Percentiles rank a stretch among this genome's conserved stretches.
Evolutionary conservation across 345 rosid genomes (phyloP).

Genomic region (Lepidium didymum): DNA sequence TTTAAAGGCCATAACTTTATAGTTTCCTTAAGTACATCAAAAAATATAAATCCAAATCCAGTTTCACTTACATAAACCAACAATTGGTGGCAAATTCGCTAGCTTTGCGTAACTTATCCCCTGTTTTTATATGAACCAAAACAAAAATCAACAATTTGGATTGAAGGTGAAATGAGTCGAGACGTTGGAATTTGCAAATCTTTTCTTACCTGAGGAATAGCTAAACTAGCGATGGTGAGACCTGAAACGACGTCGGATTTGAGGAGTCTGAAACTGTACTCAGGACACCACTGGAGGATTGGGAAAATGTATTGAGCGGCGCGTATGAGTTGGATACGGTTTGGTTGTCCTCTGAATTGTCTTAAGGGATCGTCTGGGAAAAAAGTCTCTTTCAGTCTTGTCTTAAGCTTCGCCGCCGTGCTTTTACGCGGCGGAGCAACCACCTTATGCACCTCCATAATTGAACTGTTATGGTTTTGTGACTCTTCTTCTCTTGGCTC

Average conservation of each 20-base stretch:
- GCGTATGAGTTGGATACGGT: slow-evolving; percentile 45
- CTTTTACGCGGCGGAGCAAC: slow-evolving; percentile 63
- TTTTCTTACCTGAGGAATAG: slow-evolving; percentile 75
- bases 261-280: slow-evolving; percentile 57
- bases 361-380: slow-evolving; percentile 96
- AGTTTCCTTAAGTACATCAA: neutral
- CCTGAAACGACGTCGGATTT: slow-evolving; percentile 87
- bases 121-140: slow-evolving; percentile 31
- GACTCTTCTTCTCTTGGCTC: slow-evolving; percentile 2
- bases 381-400: slow-evolving; percentile 75
- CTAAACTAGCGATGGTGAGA: slow-evolving; percentile 96
- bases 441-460: slow-evolving; percentile 66
- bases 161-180: neutral
- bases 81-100: slow-evolving; percentile 82
- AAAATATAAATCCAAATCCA: neutral
- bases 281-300: slow-evolving; percentile 85
- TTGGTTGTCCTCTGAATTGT: slow-evolving; percentile 77
- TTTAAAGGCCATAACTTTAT: too few species aligned
- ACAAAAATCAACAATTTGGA: neutral
- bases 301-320: slow-evolving; percentile 78
- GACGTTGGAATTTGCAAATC: neutral
- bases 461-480: neutral
- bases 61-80: slow-evolving; percentile 60
- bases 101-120: slow-evolving; percentile 97
- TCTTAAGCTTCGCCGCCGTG: slow-evolving; percentile 46